Evolutionary conservation across 805 yeast genomes (phyloP), one percentile per base, ranked within the genome.

Genomic region (Candida oleophila): DNA sequence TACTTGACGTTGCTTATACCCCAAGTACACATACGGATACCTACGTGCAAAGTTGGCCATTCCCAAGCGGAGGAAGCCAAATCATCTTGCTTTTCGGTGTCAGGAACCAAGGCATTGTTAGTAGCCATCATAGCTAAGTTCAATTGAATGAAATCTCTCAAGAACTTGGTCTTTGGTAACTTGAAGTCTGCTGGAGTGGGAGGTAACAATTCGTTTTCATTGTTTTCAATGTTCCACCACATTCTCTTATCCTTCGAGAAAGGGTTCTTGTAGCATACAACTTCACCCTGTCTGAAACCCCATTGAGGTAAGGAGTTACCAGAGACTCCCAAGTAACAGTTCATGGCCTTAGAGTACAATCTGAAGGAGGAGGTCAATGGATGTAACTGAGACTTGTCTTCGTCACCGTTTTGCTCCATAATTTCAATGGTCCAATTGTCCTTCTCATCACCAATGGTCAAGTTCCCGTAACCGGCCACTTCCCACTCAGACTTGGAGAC

Each of bases 231-330:
- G 64, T 86, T 87, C 94, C 94, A 87, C 92, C 94, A 87, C 16
- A 91, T 86, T 57, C 92, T 74, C 71, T 87, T 87, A 61, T 87
- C 96, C 65, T 87, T 82, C 39, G 61, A 70, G 65, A 83, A 86
- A 33, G 89, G 83, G 50, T 73, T 66, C 54, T 78, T 81, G 63
- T 74, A 66, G 70, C 99, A 94, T 1, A 83, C 85, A 53, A 94
- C 92, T 72, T 94, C 99, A 52, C 96, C 96, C 74, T 94, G 99
- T 63, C 89, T 81, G 79, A 92, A 94, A 18, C 99, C 99, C 99
- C 99, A 94, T 15, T 82, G 83, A 16, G 99, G 99, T 61, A 91
- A 83, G 20, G 80, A 64, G 54, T 73, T 69, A 39, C 97, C 97
- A 9, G 94, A 77, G 12, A 92, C 87, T 54, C 91, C 87, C 60